Evolutionary conservation across 1,284 basidiomycete genomes (phyloP), one percentile per base, ranked within the genome.

Genomic region (Puccinia hordei): DNA sequence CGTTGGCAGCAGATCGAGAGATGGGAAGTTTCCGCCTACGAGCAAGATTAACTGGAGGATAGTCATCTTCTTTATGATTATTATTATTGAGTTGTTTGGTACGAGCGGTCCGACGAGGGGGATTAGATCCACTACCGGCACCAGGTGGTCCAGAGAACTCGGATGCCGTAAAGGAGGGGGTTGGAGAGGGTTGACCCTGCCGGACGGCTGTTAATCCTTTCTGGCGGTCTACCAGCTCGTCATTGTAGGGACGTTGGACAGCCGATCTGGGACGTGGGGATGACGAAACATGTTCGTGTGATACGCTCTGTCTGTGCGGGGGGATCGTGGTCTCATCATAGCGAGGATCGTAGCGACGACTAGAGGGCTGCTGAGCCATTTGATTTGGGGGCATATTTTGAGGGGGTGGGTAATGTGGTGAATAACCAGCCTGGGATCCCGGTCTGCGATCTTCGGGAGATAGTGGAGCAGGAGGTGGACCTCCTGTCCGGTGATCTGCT

Each of bases 101-200:
- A 41, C 73, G 73, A 22, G 57, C 57, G 59, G 73, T 59, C 30
- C 73, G 35, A 61, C 73, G 55, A 61, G 53, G 53, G 12, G 12
- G 27, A 24, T 12, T 61, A 61, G 73, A 22, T 38, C 72, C 73
- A 49, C n/a, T 69, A 12, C 6, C 61, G 33, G 35, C 61, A 27
- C 55, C 55, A 22, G 46, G 24, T 17, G 74, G 27, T 22, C 30
- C 63, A n/a, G 76, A 78, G 49, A 69, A 78, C 55, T 78, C 76
- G n/a, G 76, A 78, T 30, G 76, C 76, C 19, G 66, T 63, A 33
- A 59, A 66, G 10, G 76, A 78, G 35, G 76, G 76, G 46, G 76
- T 78, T 53, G 76, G 76, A 24, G 76, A 78, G 35, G 76, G 76
- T 61, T 78, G 76, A 71, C 51, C 66, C 57, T 78, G 66, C 17